phyloP scores from a whole-genome alignment of 2,329 filamentous ascomycete species.

The Ramichloridium luteum region DNA sequence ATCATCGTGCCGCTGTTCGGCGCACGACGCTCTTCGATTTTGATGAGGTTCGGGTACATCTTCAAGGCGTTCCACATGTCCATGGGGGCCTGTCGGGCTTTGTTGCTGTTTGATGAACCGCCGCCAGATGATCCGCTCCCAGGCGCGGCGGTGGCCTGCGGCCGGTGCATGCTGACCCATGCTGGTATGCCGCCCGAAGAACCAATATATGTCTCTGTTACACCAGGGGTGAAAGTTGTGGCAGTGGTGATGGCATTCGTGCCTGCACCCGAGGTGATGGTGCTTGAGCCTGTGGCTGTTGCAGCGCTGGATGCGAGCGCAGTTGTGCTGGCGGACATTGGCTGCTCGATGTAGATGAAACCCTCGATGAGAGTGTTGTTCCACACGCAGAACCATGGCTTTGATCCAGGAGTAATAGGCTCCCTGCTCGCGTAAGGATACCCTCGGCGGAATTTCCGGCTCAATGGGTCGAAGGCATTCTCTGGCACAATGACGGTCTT shows the following conservation, averaged over 20 bases:
- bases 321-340: conserved; percentile 16
- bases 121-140: neutral
- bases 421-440: conserved; percentile 24
- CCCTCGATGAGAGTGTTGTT: conserved; percentile 54
- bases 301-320: conserved; percentile 8
- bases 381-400: conserved; percentile 60
- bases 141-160: conserved; percentile 1
- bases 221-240: conserved; percentile 9
- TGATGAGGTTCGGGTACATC: conserved; percentile 44
- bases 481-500: conserved; percentile 48
- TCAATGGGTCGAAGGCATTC: conserved; percentile 20
- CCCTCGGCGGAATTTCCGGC: neutral
- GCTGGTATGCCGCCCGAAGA: conserved; percentile 4
- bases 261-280: conserved; percentile 4
- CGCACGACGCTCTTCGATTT: conserved; percentile 51
- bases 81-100: conserved; percentile 6
- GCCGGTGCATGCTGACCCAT: conserved; percentile 6
- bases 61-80: neutral
- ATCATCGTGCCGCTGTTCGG: conserved; percentile 23
- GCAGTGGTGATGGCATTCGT: conserved; percentile 8
- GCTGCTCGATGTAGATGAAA: conserved; percentile 51
- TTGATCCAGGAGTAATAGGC: conserved; percentile 41
- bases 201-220: conserved; percentile 14
- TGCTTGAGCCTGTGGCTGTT: conserved; percentile 2
- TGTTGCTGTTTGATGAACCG: conserved; percentile 1